These are phyloP conservation scores for Tetrahymena thermophila DNA, from an alignment of 73 alveolate species.

Conservation along the genomic window DNA sequence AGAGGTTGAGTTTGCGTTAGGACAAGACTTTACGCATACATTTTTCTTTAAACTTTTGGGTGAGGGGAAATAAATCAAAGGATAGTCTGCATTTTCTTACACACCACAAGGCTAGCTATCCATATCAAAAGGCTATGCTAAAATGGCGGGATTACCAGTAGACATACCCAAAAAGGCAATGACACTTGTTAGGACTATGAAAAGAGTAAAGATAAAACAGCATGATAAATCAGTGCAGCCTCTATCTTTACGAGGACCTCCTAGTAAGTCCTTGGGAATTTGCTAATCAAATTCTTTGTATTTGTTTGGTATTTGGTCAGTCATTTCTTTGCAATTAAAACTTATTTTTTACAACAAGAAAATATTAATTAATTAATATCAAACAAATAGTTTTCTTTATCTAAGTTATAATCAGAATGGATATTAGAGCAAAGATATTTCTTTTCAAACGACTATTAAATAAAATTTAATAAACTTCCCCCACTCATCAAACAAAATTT, in stretches of 20 bases:
- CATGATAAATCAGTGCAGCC: not conserved
- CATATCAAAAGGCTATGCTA: not conserved
- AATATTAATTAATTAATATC: not conserved
- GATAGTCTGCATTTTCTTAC: not conserved
- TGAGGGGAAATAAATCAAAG: not conserved
- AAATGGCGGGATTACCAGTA: not conserved
- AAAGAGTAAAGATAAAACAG: not conserved
- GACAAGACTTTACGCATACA: not conserved
- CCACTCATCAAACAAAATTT: not conserved
- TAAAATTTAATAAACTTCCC: not conserved
- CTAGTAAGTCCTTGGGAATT: not conserved
- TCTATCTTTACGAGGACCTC: conserved; percentile 2
- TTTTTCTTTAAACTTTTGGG: not conserved
- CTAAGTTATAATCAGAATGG: not conserved
- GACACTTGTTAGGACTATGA: not conserved
- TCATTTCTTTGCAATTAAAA: not conserved
- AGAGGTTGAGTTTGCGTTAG: not conserved
- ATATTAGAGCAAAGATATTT: not conserved
- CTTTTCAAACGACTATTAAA: not conserved
- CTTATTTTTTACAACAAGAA: not conserved
- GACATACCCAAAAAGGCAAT: not conserved
- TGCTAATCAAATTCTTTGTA: not conserved
- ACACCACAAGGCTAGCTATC: not conserved
- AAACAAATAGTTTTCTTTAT: not conserved
- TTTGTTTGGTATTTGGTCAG: not conserved